Conservation (phyloP, 2,329 filamentous ascomycete genomes). For the Stenocarpella maydis region DNA sequence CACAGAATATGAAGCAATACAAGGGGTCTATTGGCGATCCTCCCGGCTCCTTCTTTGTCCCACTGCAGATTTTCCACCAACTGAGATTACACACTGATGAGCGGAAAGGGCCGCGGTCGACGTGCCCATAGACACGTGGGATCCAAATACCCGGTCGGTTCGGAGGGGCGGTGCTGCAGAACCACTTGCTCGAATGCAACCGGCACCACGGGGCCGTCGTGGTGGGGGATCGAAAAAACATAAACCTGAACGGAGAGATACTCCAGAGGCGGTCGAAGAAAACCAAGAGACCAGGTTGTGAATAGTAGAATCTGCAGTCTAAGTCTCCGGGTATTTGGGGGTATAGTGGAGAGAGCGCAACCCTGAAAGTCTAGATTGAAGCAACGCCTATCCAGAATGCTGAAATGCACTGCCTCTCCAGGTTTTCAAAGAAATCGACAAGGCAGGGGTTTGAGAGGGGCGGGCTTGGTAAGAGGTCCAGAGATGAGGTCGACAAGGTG, state of each 20-base stretch:
- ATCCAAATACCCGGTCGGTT: neutral
- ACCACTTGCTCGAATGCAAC: neutral
- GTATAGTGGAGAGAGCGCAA: conserved; percentile 26
- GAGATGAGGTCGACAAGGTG: conserved; percentile 26
- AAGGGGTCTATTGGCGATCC: neutral
- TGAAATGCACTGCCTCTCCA: conserved; percentile 31
- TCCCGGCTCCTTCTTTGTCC: neutral
- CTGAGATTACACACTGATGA: conserved; percentile 4
- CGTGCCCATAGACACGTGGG: neutral
- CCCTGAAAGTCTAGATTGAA: conserved; percentile 31
- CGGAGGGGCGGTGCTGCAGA: neutral
- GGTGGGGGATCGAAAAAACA: conserved; percentile 5
- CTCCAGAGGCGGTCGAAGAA: conserved; percentile 9
- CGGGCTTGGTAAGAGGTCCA: conserved; percentile 17
- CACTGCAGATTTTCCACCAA: neutral
- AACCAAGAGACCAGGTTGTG: conserved; percentile 21
- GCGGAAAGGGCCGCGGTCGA: neutral
- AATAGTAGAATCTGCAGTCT: conserved; percentile 29
- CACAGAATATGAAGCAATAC: conserved; percentile 11
- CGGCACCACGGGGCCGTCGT: neutral
- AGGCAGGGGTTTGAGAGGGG: conserved; percentile 7
- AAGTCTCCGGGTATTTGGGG: conserved; percentile 35
- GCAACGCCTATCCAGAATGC: conserved; percentile 35
- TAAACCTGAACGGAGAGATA: neutral
- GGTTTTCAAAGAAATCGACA: conserved; percentile 14